Conservation (phyloP, 2,329 filamentous ascomycete genomes). For the Apiospora hydei region DNA sequence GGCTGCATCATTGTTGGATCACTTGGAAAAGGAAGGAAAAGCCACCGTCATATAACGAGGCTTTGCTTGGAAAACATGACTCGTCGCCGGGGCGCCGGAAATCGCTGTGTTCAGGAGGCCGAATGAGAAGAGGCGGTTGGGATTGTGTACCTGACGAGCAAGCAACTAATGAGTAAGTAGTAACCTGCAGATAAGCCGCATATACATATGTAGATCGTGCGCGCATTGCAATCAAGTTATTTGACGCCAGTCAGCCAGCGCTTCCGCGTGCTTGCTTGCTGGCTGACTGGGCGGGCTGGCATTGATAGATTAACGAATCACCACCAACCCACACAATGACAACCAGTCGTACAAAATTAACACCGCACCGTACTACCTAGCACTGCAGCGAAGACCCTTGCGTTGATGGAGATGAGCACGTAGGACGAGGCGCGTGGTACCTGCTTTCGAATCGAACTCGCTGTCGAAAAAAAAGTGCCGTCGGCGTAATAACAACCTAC, state of each 20-base stretch:
- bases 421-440: constrained; percentile 18
- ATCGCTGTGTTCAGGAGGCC: not conserved
- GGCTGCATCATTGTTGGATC: not conserved
- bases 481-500: not conserved
- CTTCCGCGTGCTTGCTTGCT: not conserved
- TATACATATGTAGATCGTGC: not conserved
- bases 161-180: not conserved
- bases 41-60: constrained; percentile 10
- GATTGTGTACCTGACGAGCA: not conserved
- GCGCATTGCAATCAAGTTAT: not conserved
- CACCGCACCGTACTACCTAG: constrained; percentile 9
- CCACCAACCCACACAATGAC: not conserved
- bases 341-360: not conserved
- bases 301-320: not conserved
- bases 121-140: not conserved
- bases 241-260: constrained; percentile 11
- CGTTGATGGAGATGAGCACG: constrained; percentile 11
- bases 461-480: not conserved
- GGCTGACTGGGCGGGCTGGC: not conserved
- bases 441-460: not conserved
- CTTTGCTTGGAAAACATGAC: constrained; percentile 13
- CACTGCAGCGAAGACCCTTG: constrained; percentile 13
- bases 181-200: constrained; percentile 1
- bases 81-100: not conserved
- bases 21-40: not conserved